Base-by-base conservation (phyloP, 805 yeast species). In the Hanseniaspora mollemarum region DNA sequence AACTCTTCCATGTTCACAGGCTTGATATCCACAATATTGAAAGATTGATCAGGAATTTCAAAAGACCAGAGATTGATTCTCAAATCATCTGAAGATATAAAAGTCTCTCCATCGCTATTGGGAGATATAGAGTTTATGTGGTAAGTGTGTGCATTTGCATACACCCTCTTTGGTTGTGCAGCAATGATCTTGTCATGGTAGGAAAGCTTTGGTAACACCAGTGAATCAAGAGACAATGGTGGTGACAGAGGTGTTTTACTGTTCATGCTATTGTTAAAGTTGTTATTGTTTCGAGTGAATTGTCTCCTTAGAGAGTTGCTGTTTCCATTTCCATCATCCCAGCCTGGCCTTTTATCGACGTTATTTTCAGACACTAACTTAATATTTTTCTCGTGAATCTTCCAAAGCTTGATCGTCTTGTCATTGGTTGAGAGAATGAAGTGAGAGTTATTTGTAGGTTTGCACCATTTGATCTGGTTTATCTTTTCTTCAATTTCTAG, bases 1-100 rank as follows among this genome's bases (percentile, higher is more conserved):
- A 92, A 76, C 69, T 92, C 99, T 71, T 92, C 99, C 98, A 92
- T 94, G 67, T 87, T 87, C 6, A 87, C 85, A 9, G 99, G 99
- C 66, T 94, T 87, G 62, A 92, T 92, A 68, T 92, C 98, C 53
- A 92, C 97, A 57, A 92, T 92, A 67, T 92, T 94, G 69, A 92
- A 92, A 60, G 88, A 78, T 69, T 90, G 96, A 67, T 90, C 95
- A 19, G 96, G 87, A 58, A 87, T 84, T 50, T 86, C 87, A 58
- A 88, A 72, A 66, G 90, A 88, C 99, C 99, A 92, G 57, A 92
- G 71, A 66, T 92, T 92, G 62, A 92, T 83, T 63, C 99, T 78
- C 63, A 92, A 75, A 68, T 92, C 99, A 69, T 92, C 99, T 44
- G 94, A 81, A 52, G 87, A 77, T 57, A 92, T 75, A 65, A 83